phyloP scores from a whole-genome alignment of 139 green algal species.

The Closterium sp. region DNA sequence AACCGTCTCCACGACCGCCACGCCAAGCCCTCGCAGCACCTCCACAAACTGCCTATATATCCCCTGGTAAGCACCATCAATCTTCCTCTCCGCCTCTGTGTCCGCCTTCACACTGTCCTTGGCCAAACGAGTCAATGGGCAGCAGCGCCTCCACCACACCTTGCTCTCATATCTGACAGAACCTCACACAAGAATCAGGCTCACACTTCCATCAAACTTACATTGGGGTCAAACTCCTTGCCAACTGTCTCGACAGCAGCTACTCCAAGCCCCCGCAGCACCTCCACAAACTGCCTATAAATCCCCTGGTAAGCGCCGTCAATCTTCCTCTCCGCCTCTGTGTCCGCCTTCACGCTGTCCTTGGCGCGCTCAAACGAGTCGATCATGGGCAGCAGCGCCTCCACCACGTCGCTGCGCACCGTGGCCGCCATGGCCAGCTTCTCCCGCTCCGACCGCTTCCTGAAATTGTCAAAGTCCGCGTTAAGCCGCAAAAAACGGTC shows the following conservation, averaged over 20 bases:
- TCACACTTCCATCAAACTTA: conserved; percentile 13
- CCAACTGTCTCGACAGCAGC: conserved; percentile 77
- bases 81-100: conserved; percentile 88
- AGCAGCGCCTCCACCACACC: conserved; percentile 51
- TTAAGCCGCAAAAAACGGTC: conserved; percentile 72
- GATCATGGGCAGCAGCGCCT: conserved; percentile 68
- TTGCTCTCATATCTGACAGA: no score
- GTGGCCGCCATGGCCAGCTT: conserved; percentile 67
- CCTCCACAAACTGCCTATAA: conserved; percentile 94
- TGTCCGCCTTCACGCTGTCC: conserved; percentile 78
- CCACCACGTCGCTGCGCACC: conserved; percentile 73
- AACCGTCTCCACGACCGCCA: conserved; percentile 77
- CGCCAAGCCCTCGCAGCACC: conserved; percentile 77
- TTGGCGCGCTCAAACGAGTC: conserved; percentile 97
- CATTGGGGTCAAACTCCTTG: conserved; percentile 87
- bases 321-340: conserved; percentile 89
- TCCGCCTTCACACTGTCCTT: conserved; percentile 74
- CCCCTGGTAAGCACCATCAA: conserved; percentile 86
- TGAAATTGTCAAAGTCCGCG: conserved; percentile 99
- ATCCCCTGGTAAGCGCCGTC: conserved; percentile 86
- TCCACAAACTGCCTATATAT: conserved; percentile 97
- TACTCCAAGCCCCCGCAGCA: conserved; percentile 82
- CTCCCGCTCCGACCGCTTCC: conserved; percentile 77
- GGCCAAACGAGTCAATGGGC: conserved; percentile 95
- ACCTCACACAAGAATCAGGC: no score